phyloP scores from a whole-genome alignment of 192 early-diverging fungal species.

The Helicostylum pulchrum region DNA sequence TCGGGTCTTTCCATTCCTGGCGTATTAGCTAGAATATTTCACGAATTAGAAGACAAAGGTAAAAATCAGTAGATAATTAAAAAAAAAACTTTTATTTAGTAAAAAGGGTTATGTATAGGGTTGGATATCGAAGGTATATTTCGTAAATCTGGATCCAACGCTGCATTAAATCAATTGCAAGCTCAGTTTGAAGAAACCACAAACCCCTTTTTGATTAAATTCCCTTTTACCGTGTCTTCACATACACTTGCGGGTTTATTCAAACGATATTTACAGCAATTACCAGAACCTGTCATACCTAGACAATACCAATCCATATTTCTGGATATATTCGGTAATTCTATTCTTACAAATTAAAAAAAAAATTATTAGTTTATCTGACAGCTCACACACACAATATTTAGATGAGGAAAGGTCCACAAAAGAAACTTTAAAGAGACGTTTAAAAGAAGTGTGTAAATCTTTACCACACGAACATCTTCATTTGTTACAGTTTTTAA shows the following conservation, averaged over 20 bases:
- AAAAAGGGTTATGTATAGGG: neutral
- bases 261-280: slow-evolving; percentile 10
- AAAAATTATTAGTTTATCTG: neutral
- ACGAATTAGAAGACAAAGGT: slow-evolving; percentile 11
- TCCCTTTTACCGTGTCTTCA: neutral
- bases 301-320: neutral
- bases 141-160: slow-evolving; percentile 11
- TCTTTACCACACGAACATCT: neutral
- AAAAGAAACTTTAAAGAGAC: neutral
- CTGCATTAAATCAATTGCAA: slow-evolving; percentile 7
- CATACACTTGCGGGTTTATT: slow-evolving; percentile 5
- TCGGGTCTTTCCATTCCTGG: neutral
- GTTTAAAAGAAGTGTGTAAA: neutral
- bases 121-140: slow-evolving; percentile 5
- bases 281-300: slow-evolving; percentile 14
- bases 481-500: slow-evolving; percentile 1
- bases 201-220: slow-evolving; percentile 7
- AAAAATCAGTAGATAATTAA: too few relatives aligned
- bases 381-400: neutral
- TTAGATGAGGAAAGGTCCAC: neutral
- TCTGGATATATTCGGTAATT: neutral
- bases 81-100: neutral
- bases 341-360: too few relatives aligned
- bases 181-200: neutral
- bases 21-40: neutral